Evolutionary conservation across 2,329 filamentous ascomycete genomes (phyloP).

Genomic region (Penicillium sp.): DNA sequence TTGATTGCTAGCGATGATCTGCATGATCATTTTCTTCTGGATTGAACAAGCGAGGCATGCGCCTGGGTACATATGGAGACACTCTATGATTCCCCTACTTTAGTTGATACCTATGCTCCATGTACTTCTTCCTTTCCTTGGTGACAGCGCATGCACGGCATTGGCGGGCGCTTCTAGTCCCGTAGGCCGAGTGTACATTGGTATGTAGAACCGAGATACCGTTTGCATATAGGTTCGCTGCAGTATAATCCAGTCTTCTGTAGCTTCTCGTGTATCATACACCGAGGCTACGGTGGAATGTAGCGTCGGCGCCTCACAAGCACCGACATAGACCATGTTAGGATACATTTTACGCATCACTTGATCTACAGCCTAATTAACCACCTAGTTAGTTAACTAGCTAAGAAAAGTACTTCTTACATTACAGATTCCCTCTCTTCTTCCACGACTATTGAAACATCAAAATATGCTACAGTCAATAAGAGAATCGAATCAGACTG

Average conservation of each 20-base stretch:
- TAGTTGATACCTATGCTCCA: background rate
- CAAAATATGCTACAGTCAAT: background rate
- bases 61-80: conserved; percentile 11
- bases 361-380: too few relatives aligned
- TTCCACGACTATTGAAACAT: too few relatives aligned
- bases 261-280: background rate
- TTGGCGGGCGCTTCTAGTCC: background rate
- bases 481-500: background rate
- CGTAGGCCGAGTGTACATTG: background rate
- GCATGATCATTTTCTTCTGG: conserved; percentile 1
- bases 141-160: background rate
- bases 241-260: background rate
- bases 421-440: background rate
- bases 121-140: background rate
- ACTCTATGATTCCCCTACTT: conserved; percentile 9
- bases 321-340: too few relatives aligned
- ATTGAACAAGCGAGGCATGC: conserved; percentile 7
- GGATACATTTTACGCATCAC: too few relatives aligned
- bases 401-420: background rate
- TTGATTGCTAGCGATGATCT: conserved; percentile 7
- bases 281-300: too few relatives aligned
- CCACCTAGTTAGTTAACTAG: too few relatives aligned
- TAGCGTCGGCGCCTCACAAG: too few relatives aligned
- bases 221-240: conserved; percentile 1
- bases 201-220: conserved; percentile 9